phyloP scores from a whole-genome alignment of 2,329 filamentous ascomycete genomes.

The Fusarium sp. region DNA sequence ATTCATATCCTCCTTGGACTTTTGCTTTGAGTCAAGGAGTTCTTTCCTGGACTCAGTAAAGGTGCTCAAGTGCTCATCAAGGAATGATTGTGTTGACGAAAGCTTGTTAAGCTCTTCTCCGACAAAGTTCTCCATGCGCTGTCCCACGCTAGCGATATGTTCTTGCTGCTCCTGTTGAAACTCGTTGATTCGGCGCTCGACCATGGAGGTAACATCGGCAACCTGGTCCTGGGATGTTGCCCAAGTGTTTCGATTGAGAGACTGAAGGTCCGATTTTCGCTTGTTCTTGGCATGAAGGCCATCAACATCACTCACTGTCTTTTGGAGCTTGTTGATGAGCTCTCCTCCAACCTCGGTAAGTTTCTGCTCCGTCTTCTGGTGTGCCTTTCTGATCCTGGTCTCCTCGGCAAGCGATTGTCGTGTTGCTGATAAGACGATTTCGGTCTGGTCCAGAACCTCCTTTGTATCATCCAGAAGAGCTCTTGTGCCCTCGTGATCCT shows the following conservation, averaged over 20 bases:
- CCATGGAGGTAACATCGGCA: conserved; percentile 78
- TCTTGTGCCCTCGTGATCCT: conserved; percentile 85
- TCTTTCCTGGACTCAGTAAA: conserved; percentile 78
- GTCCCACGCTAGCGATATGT: conserved; percentile 75
- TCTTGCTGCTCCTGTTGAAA: conserved; percentile 80
- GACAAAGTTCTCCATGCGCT: conserved; percentile 83
- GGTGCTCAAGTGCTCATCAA: conserved; percentile 75
- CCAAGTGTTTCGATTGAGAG: conserved; percentile 84
- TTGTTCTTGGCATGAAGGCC: conserved; percentile 88
- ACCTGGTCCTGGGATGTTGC: conserved; percentile 80
- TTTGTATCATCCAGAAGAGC: conserved; percentile 82
- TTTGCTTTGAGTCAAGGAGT: conserved; percentile 75
- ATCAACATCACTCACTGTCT: conserved; percentile 83
- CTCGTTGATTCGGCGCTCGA: conserved; percentile 80
- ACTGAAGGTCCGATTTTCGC: conserved; percentile 86
- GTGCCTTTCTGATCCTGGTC: conserved; percentile 81
- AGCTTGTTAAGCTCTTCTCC: conserved; percentile 79
- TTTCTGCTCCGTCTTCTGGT: conserved; percentile 85
- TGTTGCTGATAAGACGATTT: conserved; percentile 83
- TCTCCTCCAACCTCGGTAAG: conserved; percentile 79
- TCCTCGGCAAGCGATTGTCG: conserved; percentile 84
- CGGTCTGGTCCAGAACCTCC: conserved; percentile 86
- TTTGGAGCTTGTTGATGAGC: conserved; percentile 81
- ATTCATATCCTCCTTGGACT: conserved; percentile 88
- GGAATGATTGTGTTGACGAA: conserved; percentile 75